Conservation (phyloP, 176 grass and related monocot species). For the Microstegium vimineum region DNA sequence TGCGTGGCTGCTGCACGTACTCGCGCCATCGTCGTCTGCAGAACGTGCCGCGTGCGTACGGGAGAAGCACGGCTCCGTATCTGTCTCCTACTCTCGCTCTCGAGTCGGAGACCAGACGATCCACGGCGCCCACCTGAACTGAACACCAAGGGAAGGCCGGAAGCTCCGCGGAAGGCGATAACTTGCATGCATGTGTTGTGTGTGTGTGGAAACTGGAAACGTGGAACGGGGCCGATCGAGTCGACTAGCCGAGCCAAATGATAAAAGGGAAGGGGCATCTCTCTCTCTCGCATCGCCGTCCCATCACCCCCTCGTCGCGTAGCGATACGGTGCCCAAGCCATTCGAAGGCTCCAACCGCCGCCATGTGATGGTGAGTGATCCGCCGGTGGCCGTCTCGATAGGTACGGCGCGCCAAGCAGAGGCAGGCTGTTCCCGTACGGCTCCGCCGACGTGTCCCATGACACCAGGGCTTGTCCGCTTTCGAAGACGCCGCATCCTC, state of each 20-base stretch:
- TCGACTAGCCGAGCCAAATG: too few species aligned
- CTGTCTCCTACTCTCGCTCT: too few species aligned
- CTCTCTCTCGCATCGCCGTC: not conserved
- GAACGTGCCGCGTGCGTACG: too few species aligned
- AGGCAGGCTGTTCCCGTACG: constrained; percentile 28
- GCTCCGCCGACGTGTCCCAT: constrained; percentile 10
- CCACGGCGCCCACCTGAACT: too few species aligned
- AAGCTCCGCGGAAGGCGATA: too few species aligned
- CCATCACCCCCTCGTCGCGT: constrained; percentile 2
- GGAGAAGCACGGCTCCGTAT: too few species aligned
- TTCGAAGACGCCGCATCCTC: not conserved
- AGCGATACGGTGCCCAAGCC: not conserved
- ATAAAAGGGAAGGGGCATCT: not conserved
- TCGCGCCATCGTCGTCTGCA: too few species aligned
- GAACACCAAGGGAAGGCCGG: too few species aligned
- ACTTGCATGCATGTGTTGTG: too few species aligned
- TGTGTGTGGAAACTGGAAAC: too few species aligned
- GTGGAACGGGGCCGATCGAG: too few species aligned
- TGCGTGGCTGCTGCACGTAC: not conserved
- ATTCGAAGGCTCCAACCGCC: not conserved
- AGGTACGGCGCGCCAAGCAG: constrained; percentile 32
- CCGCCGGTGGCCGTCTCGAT: constrained; percentile 20
- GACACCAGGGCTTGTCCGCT: not conserved
- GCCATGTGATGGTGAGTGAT: constrained; percentile 59
- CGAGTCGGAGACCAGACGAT: too few species aligned